phyloP scores from a whole-genome alignment of 495 filamentous ascomycete genomes.

The Daldinia vernicosa region DNA sequence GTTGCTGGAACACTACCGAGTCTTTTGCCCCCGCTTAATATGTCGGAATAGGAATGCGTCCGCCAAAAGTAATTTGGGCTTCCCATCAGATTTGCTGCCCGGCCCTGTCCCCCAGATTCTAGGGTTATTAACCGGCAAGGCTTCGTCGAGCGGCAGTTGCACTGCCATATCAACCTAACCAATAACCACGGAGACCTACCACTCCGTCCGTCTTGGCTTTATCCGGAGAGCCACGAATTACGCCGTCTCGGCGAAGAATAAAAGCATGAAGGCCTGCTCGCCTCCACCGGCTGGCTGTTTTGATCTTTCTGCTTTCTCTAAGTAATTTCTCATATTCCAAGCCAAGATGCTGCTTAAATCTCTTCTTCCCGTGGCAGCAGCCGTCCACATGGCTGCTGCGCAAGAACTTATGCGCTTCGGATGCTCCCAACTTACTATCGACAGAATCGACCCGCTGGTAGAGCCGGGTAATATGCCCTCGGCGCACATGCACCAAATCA shows the following conservation, averaged over 20 bases:
- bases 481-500: slow-evolving; percentile 55
- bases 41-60: slow-evolving; percentile 38
- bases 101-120: slow-evolving; percentile 19
- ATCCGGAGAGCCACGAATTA: slow-evolving; percentile 35
- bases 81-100: slow-evolving; percentile 37
- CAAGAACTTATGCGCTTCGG: slow-evolving; percentile 60
- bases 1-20: slow-evolving; percentile 35
- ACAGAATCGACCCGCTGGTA: slow-evolving; percentile 56
- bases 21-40: slow-evolving; percentile 40
- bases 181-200: slow-evolving; percentile 20
- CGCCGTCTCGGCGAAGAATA: slow-evolving; percentile 34
- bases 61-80: slow-evolving; percentile 34
- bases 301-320: slow-evolving; percentile 10
- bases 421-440: slow-evolving; percentile 56
- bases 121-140: slow-evolving; percentile 41
- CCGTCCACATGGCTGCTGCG: slow-evolving; percentile 46
- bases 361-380: slow-evolving; percentile 44
- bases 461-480: slow-evolving; percentile 52
- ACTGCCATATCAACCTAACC: slow-evolving; percentile 12
- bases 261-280: slow-evolving; percentile 24
- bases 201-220: slow-evolving; percentile 40
- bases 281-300: slow-evolving; percentile 14
- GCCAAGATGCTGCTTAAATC: slow-evolving; percentile 42
- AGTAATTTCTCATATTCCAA: slow-evolving; percentile 9
- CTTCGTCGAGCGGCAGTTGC: slow-evolving; percentile 39